These are phyloP conservation scores for Solanum commersonii DNA, from an alignment of 257 asterid species.

Conservation along the genomic window DNA sequence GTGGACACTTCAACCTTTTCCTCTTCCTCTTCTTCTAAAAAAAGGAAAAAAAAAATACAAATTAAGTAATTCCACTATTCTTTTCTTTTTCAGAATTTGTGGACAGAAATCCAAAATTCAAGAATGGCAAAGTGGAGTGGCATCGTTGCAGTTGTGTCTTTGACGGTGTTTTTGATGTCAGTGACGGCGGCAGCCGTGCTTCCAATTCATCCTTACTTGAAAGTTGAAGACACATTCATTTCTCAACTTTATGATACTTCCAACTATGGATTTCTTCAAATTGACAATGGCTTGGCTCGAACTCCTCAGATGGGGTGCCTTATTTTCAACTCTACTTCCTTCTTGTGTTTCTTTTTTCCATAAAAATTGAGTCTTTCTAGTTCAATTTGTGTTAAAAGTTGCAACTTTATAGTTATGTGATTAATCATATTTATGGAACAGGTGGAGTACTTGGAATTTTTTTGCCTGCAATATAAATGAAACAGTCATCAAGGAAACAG, in stretches of 20 bases:
- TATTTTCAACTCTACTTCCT: background rate
- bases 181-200: conserved; percentile 26
- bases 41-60: background rate
- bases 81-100: background rate
- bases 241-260: conserved; percentile 64
- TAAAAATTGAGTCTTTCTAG: background rate
- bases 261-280: conserved; percentile 65
- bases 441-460: conserved; percentile 96
- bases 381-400: background rate
- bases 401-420: background rate
- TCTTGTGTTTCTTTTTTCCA: background rate
- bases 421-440: conserved; percentile 13
- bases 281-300: conserved; percentile 62
- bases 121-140: background rate
- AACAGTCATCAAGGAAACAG: conserved; percentile 83
- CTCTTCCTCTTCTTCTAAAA: too few species aligned
- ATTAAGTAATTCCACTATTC: background rate
- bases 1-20: background rate
- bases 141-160: background rate
- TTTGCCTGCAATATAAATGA: conserved; percentile 87
- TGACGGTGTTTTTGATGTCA: conserved; percentile 24
- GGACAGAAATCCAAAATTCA: background rate
- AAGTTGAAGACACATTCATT: conserved; percentile 21
- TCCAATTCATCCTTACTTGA: conserved; percentile 55
- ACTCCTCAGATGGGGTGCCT: conserved; percentile 96